Base-by-base conservation (phyloP, 192 early-diverging fungal species). In the Umbelopsis vinacea region DNA sequence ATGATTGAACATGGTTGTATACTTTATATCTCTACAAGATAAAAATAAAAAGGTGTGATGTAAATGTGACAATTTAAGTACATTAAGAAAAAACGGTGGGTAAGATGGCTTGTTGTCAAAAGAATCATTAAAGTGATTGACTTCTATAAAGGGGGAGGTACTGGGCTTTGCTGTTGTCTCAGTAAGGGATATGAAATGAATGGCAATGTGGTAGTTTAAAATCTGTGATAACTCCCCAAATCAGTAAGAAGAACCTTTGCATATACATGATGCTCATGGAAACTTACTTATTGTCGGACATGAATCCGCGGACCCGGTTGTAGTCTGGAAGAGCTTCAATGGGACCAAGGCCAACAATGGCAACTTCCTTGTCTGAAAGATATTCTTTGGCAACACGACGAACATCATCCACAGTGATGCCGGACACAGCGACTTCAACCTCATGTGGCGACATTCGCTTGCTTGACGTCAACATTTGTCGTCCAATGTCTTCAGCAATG, bases 401-500 rank as follows among this genome's bases (percentile, higher is more conserved):
- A 67, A 99, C 92, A 71, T 97, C 91, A 66, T 75, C 76, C 17
- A 89, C 91, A 54, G 93, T 91, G 73, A 98, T 89, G 78, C 89
- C 85, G 75, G 92, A 94, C 68, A 99, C 90, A 33, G 93, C 81
- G 37, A 87, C 83, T 69, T 97, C 97, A 46, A 98, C 86, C 84
- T 98, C 94, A 78, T 91, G 87, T 15, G 96, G 93, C 60, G 91
- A 88, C 79, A 94, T 81, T 82, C 94, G 92, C 88, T 94, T 94
- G 69, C 96, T 96, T 70, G 91, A 91, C 26, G 93, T 93, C 66
- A 99, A 86, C 72, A 98, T 84, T 82, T 99, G 97, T 74, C 95
- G 91, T 55, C 96, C 97, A 88, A 99, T 97, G 76, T 99, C 97
- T 80, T 96, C 94, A 38, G 94, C 93, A 74, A 97, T 84, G n/a